Conservation (phyloP, 2,329 filamentous ascomycete genomes). For the Alternaria arborescens region DNA sequence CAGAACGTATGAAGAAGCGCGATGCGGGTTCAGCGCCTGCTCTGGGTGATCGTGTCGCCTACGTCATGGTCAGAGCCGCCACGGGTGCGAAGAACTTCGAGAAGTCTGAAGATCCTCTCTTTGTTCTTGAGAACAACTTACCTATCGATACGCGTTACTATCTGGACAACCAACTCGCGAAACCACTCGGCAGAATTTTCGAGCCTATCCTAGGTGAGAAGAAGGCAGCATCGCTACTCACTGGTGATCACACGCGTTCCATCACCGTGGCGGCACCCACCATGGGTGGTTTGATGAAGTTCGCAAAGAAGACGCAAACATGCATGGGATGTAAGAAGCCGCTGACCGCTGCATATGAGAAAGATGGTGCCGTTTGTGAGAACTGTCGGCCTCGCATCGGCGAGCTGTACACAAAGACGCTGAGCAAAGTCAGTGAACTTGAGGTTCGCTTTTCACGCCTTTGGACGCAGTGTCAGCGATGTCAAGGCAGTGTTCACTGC, state of each 20-base stretch:
- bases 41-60: conserved; percentile 94
- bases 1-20: conserved; percentile 95
- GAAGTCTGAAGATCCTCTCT: conserved; percentile 95
- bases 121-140: conserved; percentile 95
- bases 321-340: conserved; percentile 99
- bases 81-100: conserved; percentile 94
- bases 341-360: conserved; percentile 79
- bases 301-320: conserved; percentile 95
- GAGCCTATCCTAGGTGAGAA: conserved; percentile 96
- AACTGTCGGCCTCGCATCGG: conserved; percentile 86
- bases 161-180: conserved; percentile 96
- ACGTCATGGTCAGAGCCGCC: conserved; percentile 95
- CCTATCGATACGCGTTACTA: conserved; percentile 99
- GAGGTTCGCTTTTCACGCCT: conserved; percentile 91
- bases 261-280: conserved; percentile 92
- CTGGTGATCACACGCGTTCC: conserved; percentile 92
- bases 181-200: conserved; percentile 93
- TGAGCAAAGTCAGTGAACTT: conserved; percentile 87
- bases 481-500: conserved; percentile 96
- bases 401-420: conserved; percentile 91
- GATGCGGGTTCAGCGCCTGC: conserved; percentile 92
- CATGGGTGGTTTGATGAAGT: conserved; percentile 96
- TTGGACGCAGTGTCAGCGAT: conserved; percentile 98
- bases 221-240: conserved; percentile 84
- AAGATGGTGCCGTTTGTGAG: conserved; percentile 83